These are phyloP conservation scores for grape (Vitis vinifera) DNA, from an alignment of 164 flowering plant genomes.

Conservation along the genomic window DNA sequence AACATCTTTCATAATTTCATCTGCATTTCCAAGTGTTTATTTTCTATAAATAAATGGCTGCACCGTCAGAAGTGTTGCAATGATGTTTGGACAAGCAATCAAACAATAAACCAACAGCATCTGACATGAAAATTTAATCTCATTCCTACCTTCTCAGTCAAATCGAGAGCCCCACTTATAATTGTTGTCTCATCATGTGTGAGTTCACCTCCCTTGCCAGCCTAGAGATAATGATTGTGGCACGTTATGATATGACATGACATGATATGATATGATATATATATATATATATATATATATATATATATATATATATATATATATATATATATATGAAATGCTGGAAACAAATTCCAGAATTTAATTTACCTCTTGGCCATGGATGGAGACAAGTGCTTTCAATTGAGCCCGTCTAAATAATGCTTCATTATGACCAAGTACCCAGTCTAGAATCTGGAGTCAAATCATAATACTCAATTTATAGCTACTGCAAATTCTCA, in stretches of 20 bases:
- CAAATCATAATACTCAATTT: slow-evolving; percentile 2
- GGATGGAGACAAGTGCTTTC: slow-evolving; percentile 94
- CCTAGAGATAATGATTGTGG: slow-evolving; percentile 39
- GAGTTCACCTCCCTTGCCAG: slow-evolving; percentile 98
- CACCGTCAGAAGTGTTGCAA: no score
- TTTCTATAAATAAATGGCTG: neutral
- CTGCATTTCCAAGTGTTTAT: neutral
- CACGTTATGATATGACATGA: neutral
- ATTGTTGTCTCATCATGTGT: slow-evolving; percentile 98
- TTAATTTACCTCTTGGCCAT: slow-evolving; percentile 73
- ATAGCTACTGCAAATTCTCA: neutral
- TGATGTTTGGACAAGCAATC: no score
- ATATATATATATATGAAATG: no score
- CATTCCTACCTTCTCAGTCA: slow-evolving; percentile 81
- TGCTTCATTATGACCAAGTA: slow-evolving; percentile 86
- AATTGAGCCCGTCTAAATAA: slow-evolving; percentile 93
- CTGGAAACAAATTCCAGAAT: neutral
- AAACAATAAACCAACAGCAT: no score
- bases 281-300: no score
- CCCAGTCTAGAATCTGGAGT: slow-evolving; percentile 79
- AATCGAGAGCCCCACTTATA: slow-evolving; percentile 98
- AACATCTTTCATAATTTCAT: neutral
- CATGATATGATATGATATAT: neutral
- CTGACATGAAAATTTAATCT: no score
- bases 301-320: no score